Percentiles rank a stretch among this genome's conserved stretches.
Conservation (phyloP, 306 rosid species). For the Vicia faba region DNA sequence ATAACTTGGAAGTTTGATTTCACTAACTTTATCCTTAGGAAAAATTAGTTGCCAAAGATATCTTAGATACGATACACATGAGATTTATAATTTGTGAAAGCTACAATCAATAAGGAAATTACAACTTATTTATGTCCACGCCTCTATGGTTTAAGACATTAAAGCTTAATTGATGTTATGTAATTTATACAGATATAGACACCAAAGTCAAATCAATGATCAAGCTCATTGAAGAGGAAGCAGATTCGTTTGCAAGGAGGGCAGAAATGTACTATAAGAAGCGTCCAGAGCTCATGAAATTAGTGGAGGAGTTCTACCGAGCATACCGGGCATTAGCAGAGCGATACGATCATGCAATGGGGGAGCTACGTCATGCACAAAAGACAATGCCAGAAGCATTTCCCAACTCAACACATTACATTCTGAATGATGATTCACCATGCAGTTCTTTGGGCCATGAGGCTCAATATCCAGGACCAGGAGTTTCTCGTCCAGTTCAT, state of each 20-base stretch:
- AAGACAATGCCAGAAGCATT: constrained; percentile 82
- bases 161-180: constrained; percentile 29
- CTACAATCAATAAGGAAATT: constrained; percentile 6
- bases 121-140: background rate
- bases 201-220: constrained; percentile 94
- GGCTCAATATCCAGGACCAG: constrained; percentile 40
- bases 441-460: constrained; percentile 55
- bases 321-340: constrained; percentile 99
- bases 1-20: background rate
- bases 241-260: constrained; percentile 94
- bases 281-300: constrained; percentile 88
- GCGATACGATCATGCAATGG: constrained; percentile 96
- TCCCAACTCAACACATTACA: constrained; percentile 65
- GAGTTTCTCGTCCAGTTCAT: background rate
- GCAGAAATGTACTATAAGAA: constrained; percentile 98
- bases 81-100: constrained; percentile 25
- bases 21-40: background rate
- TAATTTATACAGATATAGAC: constrained; percentile 76
- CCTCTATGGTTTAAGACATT: constrained; percentile 10
- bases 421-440: constrained; percentile 56
- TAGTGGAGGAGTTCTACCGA: constrained; percentile 97
- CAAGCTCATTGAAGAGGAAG: constrained; percentile 93
- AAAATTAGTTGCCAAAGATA: constrained; percentile 24
- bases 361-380: constrained; percentile 85
- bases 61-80: background rate